Base-by-base conservation (phyloP, 2,329 filamentous ascomycete species). In the Dichotomopilus funicola region DNA sequence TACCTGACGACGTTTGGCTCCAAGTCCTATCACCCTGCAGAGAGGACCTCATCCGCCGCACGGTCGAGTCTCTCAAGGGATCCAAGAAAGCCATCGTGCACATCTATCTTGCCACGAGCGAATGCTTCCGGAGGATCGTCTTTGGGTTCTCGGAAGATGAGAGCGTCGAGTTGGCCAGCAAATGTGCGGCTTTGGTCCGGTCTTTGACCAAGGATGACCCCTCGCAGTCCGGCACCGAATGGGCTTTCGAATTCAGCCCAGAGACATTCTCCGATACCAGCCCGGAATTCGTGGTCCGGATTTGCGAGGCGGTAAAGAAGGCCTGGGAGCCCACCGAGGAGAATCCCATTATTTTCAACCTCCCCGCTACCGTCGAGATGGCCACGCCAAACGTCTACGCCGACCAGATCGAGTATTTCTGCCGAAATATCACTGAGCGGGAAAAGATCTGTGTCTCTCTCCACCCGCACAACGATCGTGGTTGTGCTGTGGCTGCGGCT, bases 371-470 rank as follows among this genome's bases (percentile, higher is more conserved):
- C 0, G 92, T 97, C 38, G 94, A 99, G 74, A 86, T 96, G 85
- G 75, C 89, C 0, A 96, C 94, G 0, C 91, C 91, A 37, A 99
- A 99, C 69, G 82, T 96, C 48, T 99, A 94, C 70, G 94, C 94
- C 49, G 94, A 99, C 68, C 88, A 95, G 74, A 89, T 99, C 60
- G 94, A 99, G 71, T 95, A 89, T 74, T 99, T 99, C 73, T 95
- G 90, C 76, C 82, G 79, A 51, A 80, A 92, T 69, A 91, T 97
- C 67, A 80, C 80, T 0, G 88, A 96, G 71, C 80, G 91, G 51
- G 87, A 96, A 66, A 94, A 91, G 75, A 80, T 96, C 50, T 89
- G 86, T 65, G 88, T 97, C 7, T 95, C 89, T 59, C 80, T 97
- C 53, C 94, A 97, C 70, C 89, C 90, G 7, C 92, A 99, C 74